phyloP scores from a whole-genome alignment of 352 stramenopile species.

The Elongisporangium anandrum region DNA sequence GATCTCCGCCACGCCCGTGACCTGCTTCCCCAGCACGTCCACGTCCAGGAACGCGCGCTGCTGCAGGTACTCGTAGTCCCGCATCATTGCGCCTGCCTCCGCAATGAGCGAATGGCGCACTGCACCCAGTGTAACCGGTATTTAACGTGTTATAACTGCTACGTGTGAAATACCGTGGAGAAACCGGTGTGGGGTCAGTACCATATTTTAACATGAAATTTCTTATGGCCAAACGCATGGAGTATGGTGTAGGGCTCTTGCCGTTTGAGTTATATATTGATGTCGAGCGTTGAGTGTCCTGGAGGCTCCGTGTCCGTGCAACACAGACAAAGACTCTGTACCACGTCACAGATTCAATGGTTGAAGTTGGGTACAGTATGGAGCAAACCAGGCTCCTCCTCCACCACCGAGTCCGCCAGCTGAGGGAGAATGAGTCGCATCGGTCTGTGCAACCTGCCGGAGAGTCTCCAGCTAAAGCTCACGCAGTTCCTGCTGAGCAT shows the following conservation, averaged over 20 bases:
- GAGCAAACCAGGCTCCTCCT: no score
- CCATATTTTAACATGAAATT: no score
- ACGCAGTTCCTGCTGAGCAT: conserved; percentile 12
- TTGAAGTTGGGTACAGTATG: no score
- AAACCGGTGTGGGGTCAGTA: background rate
- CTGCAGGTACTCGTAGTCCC: conserved; percentile 84
- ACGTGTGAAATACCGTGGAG: background rate
- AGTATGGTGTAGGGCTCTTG: no score
- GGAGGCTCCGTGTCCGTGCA: no score
- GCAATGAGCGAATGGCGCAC: background rate
- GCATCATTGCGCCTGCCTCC: conserved; percentile 42
- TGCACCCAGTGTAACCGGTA: background rate
- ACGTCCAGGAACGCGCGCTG: conserved; percentile 75
- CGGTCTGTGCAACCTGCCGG: background rate
- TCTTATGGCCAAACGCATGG: no score
- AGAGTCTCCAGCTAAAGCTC: background rate
- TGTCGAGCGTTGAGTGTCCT: no score
- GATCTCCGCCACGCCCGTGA: conserved; percentile 66
- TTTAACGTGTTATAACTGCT: background rate
- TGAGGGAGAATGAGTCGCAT: background rate
- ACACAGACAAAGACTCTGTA: no score
- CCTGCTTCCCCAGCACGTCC: conserved; percentile 59
- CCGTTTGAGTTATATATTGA: no score
- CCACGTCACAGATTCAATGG: no score
- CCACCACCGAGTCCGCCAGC: no score